phyloP scores from a whole-genome alignment of 2,329 filamentous ascomycete species.

The Ceratocystis eucalypticola region DNA sequence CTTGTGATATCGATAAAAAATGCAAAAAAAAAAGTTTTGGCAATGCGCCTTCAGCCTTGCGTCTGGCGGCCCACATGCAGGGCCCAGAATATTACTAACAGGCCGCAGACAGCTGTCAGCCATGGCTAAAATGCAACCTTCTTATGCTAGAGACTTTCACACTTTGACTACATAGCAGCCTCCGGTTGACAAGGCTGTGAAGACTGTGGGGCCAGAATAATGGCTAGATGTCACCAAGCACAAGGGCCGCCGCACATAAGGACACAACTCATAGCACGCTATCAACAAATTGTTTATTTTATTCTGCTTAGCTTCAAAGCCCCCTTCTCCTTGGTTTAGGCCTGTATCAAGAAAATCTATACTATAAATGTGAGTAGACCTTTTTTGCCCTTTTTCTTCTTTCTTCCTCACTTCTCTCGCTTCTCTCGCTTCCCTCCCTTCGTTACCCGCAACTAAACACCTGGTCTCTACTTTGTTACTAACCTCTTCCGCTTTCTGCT shows the following conservation, averaged over 20 bases:
- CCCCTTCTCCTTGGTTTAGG: neutral
- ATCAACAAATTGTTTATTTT: neutral
- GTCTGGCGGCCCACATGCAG: slow-evolving; percentile 2
- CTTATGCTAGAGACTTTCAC: neutral
- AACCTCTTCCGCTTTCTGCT: slow-evolving; percentile 9
- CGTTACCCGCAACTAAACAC: neutral
- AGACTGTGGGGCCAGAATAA: no score
- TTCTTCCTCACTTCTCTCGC: neutral
- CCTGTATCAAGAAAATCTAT: neutral
- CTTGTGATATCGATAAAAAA: slow-evolving; percentile 12
- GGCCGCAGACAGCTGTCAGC: neutral
- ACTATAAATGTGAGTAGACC: neutral
- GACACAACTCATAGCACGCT: no score
- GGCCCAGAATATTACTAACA: neutral
- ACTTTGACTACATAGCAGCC: neutral
- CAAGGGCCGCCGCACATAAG: no score
- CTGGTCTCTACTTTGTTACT: neutral
- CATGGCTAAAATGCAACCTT: neutral
- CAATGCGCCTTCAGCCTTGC: slow-evolving; percentile 14
- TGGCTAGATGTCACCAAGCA: no score
- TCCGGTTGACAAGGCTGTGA: neutral
- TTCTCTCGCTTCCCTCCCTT: neutral
- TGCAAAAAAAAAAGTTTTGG: slow-evolving; percentile 17
- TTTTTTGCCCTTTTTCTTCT: neutral
- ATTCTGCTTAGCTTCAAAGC: no score